A percentile compares a stretch with the other conserved stretches of the same genome.
These are phyloP conservation scores for Hygrocybe punicea DNA, from an alignment of 768 basidiomycete species.

Conservation along the genomic window DNA sequence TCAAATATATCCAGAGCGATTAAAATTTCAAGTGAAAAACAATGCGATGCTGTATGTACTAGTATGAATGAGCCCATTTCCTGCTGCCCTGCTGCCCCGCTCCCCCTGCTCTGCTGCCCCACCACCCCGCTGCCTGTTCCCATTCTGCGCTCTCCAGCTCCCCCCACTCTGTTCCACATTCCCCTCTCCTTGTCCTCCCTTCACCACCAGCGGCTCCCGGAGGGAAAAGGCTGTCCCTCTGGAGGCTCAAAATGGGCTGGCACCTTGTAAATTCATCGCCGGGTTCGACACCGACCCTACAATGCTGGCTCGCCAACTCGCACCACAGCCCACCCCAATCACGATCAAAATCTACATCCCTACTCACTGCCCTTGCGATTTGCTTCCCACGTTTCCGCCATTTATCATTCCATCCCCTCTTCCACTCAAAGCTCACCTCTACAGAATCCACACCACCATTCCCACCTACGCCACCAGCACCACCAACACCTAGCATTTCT, in stretches of 20 bases:
- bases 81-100: too few relatives aligned
- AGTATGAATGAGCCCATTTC: too few relatives aligned
- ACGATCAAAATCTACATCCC: conserved; percentile 11
- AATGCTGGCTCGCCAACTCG: background rate
- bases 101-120: too few relatives aligned
- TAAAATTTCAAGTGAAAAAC: too few relatives aligned
- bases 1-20: too few relatives aligned
- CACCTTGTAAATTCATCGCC: background rate
- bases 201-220: too few relatives aligned
- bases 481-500: background rate
- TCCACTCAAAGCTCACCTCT: conserved; percentile 81
- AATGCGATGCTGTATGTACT: too few relatives aligned
- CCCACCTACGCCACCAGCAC: background rate
- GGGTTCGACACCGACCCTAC: background rate
- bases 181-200: too few relatives aligned
- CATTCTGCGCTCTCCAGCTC: too few relatives aligned
- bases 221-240: too few relatives aligned
- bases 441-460: conserved; percentile 44
- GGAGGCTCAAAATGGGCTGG: background rate
- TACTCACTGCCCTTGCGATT: conserved; percentile 17
- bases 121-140: too few relatives aligned
- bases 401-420: conserved; percentile 38
- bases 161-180: too few relatives aligned
- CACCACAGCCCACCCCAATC: background rate
- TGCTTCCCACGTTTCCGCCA: conserved; percentile 23